Evolutionary conservation across 306 rosid genomes (phyloP).

Genomic region (Senna siamea): DNA sequence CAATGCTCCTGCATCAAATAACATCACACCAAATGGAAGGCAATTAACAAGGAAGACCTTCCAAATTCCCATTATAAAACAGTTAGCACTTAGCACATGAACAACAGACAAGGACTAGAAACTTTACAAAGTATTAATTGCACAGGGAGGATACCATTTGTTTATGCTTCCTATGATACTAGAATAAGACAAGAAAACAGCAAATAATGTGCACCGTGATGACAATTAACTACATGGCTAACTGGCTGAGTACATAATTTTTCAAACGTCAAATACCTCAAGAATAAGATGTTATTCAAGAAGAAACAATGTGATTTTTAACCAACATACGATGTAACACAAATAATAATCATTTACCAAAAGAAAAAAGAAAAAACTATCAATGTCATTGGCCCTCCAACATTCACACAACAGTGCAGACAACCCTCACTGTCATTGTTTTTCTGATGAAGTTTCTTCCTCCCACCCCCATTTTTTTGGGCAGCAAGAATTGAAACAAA

Average conservation of each 20-base stretch:
- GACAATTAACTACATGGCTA: too few relatives aligned
- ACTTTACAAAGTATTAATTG: background rate
- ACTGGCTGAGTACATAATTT: too few relatives aligned
- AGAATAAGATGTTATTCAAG: too few relatives aligned
- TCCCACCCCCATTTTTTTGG: background rate
- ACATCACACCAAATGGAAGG: background rate
- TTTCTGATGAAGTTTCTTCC: background rate
- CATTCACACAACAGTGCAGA: too few relatives aligned
- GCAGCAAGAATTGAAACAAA: background rate
- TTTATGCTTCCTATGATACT: background rate
- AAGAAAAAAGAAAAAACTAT: too few relatives aligned
- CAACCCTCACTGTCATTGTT: too few relatives aligned
- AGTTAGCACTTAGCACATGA: background rate
- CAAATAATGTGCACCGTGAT: background rate
- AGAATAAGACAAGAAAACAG: background rate
- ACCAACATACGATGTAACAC: too few relatives aligned
- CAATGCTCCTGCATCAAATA: background rate
- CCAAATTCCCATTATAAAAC: background rate
- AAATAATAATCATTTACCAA: too few relatives aligned
- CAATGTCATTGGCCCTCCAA: too few relatives aligned
- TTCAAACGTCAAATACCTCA: too few relatives aligned
- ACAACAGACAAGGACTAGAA: background rate
- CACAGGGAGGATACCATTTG: background rate
- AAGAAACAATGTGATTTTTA: too few relatives aligned
- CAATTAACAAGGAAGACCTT: background rate